Conservation (phyloP, 2,329 filamentous ascomycete species). For the Pseudocercospora fijiensis region DNA sequence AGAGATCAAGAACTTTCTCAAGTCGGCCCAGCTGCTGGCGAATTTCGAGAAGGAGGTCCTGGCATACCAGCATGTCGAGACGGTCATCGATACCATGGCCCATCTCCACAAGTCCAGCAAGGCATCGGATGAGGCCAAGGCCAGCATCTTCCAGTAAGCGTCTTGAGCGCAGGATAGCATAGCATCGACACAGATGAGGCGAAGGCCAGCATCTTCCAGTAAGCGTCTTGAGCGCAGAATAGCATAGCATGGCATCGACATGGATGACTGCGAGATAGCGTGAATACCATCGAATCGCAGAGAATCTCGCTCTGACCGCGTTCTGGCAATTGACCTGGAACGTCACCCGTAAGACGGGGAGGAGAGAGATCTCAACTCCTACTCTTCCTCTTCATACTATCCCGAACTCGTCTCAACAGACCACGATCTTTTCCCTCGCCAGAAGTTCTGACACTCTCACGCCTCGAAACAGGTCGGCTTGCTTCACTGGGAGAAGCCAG, state of each 20-base stretch:
- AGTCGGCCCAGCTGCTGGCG: conserved; percentile 43
- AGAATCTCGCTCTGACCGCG: no score
- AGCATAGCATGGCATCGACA: no score
- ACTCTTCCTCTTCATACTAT: conserved; percentile 12
- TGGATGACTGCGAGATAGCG: no score
- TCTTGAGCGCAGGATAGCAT: not conserved
- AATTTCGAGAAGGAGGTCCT: conserved; percentile 29
- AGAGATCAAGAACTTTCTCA: conserved; percentile 47
- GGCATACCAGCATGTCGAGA: conserved; percentile 35
- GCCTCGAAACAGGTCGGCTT: not conserved
- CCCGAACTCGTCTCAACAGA: conserved; percentile 4
- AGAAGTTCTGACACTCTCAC: not conserved
- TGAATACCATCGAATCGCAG: no score
- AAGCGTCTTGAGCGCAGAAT: no score
- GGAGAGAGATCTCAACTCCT: not conserved
- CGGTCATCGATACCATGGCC: conserved; percentile 38
- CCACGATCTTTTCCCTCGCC: conserved; percentile 5
- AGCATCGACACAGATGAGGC: not conserved
- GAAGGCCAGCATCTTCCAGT: not conserved
- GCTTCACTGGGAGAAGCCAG: not conserved
- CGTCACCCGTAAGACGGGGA: no score
- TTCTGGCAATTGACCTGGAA: no score
- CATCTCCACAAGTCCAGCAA: conserved; percentile 34
- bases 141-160: conserved; percentile 11
- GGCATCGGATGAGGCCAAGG: conserved; percentile 29